Percentiles rank a stretch among this genome's conserved stretches.
Evolutionary conservation across 129 eudicot species (phyloP).

Genomic region (Chrysanthemum lavandulifolium): DNA sequence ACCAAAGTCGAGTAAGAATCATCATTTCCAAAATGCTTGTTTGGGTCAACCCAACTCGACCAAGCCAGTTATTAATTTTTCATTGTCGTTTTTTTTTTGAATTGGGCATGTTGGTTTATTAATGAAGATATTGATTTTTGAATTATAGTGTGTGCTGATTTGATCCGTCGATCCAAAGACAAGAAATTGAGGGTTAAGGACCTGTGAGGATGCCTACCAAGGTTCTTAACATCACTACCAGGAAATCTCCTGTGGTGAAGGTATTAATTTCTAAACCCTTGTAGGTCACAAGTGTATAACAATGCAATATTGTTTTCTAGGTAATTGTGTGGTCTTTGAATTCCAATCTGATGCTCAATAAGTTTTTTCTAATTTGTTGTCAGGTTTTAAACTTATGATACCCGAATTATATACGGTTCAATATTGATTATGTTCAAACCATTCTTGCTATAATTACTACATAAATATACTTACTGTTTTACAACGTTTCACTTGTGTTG

Average conservation of each 20-base stretch:
- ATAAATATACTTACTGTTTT: background rate
- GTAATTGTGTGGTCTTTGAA: background rate
- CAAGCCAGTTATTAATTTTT: no score
- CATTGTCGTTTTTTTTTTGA: no score
- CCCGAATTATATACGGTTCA: no score
- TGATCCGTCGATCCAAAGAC: constrained; percentile 58
- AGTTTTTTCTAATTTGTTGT: background rate
- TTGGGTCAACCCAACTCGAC: no score
- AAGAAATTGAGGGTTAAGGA: constrained; percentile 42
- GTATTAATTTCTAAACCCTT: constrained; percentile 16
- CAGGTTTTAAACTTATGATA: no score
- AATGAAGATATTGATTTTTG: background rate
- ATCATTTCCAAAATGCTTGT: no score
- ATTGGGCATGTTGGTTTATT: background rate
- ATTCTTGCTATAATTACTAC: no score
- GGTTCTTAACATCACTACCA: constrained; percentile 50
- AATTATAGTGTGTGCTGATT: constrained; percentile 42
- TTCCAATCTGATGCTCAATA: background rate
- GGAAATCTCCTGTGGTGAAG: constrained; percentile 62
- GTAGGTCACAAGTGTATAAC: background rate
- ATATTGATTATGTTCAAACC: no score
- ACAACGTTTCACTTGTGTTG: background rate
- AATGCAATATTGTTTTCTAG: background rate
- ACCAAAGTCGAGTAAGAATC: no score
- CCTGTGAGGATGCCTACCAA: constrained; percentile 57